Conservation (phyloP, 2,329 filamentous ascomycete species). For the Nemania sp. region DNA sequence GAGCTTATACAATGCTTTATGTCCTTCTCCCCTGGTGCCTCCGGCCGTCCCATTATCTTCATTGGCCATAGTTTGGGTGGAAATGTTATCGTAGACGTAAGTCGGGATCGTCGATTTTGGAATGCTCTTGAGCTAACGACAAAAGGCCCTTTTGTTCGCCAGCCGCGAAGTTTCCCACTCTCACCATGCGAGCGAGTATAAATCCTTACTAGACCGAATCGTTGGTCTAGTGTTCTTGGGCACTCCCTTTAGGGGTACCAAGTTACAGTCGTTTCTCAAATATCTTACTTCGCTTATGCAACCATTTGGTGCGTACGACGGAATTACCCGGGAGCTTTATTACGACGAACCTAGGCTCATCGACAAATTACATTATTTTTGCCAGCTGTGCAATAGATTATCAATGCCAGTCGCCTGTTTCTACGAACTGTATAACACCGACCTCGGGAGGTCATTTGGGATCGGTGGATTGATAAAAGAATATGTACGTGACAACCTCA, state of each 20-base stretch:
- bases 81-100: background rate
- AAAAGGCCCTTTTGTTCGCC: background rate
- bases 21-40: background rate
- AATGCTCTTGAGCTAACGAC: background rate
- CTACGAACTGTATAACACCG: background rate
- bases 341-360: background rate
- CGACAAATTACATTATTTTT: background rate
- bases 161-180: background rate
- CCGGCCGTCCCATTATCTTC: background rate
- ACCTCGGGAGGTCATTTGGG: background rate
- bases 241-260: background rate
- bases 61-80: background rate
- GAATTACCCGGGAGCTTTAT: background rate
- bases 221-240: background rate
- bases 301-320: background rate
- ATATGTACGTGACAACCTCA: background rate
- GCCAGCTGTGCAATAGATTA: background rate
- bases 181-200: no score
- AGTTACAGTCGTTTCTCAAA: background rate
- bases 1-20: background rate
- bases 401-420: background rate
- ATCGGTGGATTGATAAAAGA: background rate
- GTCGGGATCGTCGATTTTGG: background rate
- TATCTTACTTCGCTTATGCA: background rate
- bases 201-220: background rate